Conservation (phyloP, 2,329 filamentous ascomycete genomes). For the Penicillium sp. region DNA sequence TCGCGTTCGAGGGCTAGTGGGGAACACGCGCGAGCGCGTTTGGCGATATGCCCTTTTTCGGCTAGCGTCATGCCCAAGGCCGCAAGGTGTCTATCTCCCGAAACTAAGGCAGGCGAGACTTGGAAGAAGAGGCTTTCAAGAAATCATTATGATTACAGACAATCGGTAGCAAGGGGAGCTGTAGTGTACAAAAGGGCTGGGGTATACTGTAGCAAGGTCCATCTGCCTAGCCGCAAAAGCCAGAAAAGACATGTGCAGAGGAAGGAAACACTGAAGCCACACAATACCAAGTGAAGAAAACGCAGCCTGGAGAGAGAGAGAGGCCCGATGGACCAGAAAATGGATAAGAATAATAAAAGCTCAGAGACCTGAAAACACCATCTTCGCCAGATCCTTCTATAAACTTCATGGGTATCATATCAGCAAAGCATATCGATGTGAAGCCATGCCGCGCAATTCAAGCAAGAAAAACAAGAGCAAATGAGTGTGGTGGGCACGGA, state of each 20-base stretch:
- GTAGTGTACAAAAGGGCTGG: constrained; percentile 5
- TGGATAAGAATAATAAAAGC: constrained; percentile 13
- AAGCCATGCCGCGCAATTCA: not conserved
- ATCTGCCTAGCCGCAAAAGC: not conserved
- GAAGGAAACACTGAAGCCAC: not conserved
- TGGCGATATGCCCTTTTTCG: constrained; percentile 35
- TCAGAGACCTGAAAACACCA: constrained; percentile 28
- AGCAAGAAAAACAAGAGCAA: constrained; percentile 1
- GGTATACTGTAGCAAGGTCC: not conserved
- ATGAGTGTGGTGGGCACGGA: not conserved
- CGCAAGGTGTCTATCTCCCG: constrained; percentile 11
- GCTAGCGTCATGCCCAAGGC: constrained; percentile 27
- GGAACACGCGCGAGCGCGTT: constrained; percentile 34
- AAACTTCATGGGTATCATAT: constrained; percentile 35
- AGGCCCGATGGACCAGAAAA: constrained; percentile 8
- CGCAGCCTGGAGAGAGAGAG: not conserved
- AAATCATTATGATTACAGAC: not conserved
- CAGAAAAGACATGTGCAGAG: not conserved
- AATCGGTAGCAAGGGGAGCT: not conserved
- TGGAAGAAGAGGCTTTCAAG: not conserved
- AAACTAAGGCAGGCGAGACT: not conserved
- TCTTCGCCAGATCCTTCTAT: constrained; percentile 38
- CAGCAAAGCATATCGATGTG: not conserved
- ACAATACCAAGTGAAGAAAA: constrained; percentile 11
- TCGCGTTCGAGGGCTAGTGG: constrained; percentile 34